Base-by-base conservation (phyloP, 2,329 filamentous ascomycete genomes). In the Blastomyces gilchristii region DNA sequence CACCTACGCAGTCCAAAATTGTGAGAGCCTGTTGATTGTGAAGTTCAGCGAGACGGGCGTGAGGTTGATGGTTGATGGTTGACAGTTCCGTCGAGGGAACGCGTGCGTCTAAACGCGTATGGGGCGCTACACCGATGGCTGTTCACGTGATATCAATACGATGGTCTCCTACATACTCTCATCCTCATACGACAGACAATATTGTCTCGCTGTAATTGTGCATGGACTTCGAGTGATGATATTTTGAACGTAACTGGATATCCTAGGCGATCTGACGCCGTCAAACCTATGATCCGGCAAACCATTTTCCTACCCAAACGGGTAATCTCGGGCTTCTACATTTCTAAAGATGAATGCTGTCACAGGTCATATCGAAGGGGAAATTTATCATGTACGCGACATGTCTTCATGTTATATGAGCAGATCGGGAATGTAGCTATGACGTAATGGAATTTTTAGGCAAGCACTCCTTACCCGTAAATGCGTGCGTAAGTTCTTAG, bases 41-140 rank as follows among this genome's bases (percentile, higher is more conserved):
- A 25, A 28, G 41, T 41, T 34, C 9, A 8, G 37, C 31, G 22
- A 49, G n/a, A 5, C 1, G 43, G 37, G 37, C 37, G 37, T 39
- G 9, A 12, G 37, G 37, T 7, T 58, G 39, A 47, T 39, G 37
- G 37, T 39, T 37, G 7, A 9, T 37, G 12, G 37, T 43, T 31
- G 14, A 7, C 16, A 14, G 39, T 28, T n/a, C 28, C 18, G 1
- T 34, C 37, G 14, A n/a, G 25, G 41, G 2, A 49, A 59, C 58
- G 58, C 58, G 58, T 59, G 58, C 58, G 58, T 59, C 11, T 28
- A 9, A 28, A 22, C 43, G 58, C 58, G 58, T 59, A 2, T 59
- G 43, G 0, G 31, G 58, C 58, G 28, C 43, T 50, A 49, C 49
- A 50, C 2, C 18, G 43, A 16, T 34, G 58, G 43, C 58, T 47